Evolutionary conservation across 1,284 basidiomycete genomes (phyloP).

Genomic region (Thecaphora thlaspeos): DNA sequence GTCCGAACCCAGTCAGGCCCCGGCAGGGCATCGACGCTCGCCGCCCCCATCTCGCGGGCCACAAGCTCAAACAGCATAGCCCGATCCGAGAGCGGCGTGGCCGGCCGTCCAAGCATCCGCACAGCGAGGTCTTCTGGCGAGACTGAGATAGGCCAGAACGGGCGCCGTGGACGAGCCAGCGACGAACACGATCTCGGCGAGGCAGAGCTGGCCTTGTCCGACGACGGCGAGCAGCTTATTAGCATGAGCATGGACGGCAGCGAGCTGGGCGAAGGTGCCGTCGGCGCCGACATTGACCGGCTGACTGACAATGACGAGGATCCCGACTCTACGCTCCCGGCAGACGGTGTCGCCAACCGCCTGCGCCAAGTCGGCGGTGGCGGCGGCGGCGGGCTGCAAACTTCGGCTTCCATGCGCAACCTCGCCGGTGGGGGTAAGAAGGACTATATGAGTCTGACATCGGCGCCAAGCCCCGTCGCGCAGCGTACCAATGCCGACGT

Average conservation of each 20-base stretch:
- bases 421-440: neutral
- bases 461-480: slow-evolving; percentile 6
- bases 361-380: slow-evolving; percentile 13
- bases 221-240: slow-evolving; percentile 6
- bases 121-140: too few species aligned
- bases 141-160: too few species aligned
- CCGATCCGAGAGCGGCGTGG: slow-evolving; percentile 17
- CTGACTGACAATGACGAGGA: neutral
- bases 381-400: neutral
- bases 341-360: slow-evolving; percentile 6
- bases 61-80: slow-evolving; percentile 6
- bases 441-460: slow-evolving; percentile 40
- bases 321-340: slow-evolving; percentile 11
- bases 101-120: neutral
- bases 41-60: slow-evolving; percentile 26
- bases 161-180: neutral
- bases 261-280: slow-evolving; percentile 5
- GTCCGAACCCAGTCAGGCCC: slow-evolving; percentile 7
- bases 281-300: slow-evolving; percentile 5
- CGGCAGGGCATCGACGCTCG: neutral
- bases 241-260: slow-evolving; percentile 8
- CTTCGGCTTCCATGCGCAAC: slow-evolving; percentile 3
- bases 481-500: slow-evolving; percentile 25
- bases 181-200: slow-evolving; percentile 2
- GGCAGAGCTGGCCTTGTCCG: slow-evolving; percentile 5